Evolutionary conservation across 108 stramenopile species (phyloP).

Genomic region (Pinguiococcus pyrenoidosus): DNA sequence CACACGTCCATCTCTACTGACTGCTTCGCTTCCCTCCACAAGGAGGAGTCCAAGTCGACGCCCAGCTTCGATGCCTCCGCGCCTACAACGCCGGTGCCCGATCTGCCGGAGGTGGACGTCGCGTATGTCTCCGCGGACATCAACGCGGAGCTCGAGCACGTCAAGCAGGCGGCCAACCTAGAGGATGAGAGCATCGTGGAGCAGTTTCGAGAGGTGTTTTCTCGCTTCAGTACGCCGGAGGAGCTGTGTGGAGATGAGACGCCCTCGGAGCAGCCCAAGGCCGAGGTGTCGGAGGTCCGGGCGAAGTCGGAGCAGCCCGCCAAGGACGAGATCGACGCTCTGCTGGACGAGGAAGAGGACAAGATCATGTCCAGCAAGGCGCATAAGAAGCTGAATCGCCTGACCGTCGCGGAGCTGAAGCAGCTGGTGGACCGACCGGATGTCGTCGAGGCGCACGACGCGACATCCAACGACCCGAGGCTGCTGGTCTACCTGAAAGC

Average conservation of each 20-base stretch:
- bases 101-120: neutral
- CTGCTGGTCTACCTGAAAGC: constrained; percentile 74
- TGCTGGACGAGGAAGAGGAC: constrained; percentile 13
- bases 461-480: constrained; percentile 79
- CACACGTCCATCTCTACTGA: too few species aligned
- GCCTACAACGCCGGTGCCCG: too few species aligned
- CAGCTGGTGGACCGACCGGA: constrained; percentile 41
- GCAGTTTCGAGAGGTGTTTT: neutral
- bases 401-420: constrained; percentile 89
- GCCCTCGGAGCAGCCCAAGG: constrained; percentile 6
- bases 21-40: too few species aligned
- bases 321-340: constrained; percentile 30
- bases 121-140: constrained; percentile 3
- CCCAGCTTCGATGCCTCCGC: too few species aligned
- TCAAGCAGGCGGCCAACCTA: too few species aligned
- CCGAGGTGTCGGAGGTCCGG: constrained; percentile 34
- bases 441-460: constrained; percentile 93
- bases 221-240: neutral
- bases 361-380: constrained; percentile 58
- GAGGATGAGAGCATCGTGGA: neutral
- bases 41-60: too few species aligned
- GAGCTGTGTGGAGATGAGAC: neutral
- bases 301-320: constrained; percentile 14
- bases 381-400: constrained; percentile 60
- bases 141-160: neutral